These are phyloP conservation scores for Mortierella claussenii DNA, from an alignment of 192 early-diverging fungal genomes.

Conservation along the genomic window DNA sequence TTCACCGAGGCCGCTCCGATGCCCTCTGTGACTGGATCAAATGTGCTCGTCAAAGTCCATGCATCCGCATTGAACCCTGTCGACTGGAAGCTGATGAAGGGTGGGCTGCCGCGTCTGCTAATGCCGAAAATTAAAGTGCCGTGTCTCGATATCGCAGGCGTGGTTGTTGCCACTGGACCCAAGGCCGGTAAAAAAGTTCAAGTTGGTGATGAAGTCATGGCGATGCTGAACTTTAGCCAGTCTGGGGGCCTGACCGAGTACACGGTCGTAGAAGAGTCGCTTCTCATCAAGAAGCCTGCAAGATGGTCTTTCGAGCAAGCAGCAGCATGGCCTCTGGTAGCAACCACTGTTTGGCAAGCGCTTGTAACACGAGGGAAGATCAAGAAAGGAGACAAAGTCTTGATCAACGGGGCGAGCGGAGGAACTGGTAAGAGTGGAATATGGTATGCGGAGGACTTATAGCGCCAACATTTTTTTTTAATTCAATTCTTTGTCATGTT, in stretches of 20 bases:
- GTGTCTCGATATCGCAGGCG: slow-evolving; percentile 35
- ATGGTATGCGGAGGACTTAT: too few relatives aligned
- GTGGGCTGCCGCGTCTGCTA: slow-evolving; percentile 7
- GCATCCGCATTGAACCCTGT: slow-evolving; percentile 52
- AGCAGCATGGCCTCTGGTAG: slow-evolving; percentile 39
- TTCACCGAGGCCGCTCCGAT: slow-evolving; percentile 17
- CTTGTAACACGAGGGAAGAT: slow-evolving; percentile 16
- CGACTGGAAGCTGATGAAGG: slow-evolving; percentile 53
- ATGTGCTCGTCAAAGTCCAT: slow-evolving; percentile 48
- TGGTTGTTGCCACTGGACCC: slow-evolving; percentile 34
- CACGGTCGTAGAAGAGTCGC: slow-evolving; percentile 11
- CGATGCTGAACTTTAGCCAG: slow-evolving; percentile 15
- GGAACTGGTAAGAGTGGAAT: slow-evolving; percentile 52
- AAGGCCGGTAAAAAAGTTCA: slow-evolving; percentile 24
- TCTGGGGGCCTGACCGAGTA: slow-evolving; percentile 34
- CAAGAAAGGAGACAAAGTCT: slow-evolving; percentile 50
- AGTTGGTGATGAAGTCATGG: slow-evolving; percentile 51
- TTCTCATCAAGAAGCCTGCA: slow-evolving; percentile 18
- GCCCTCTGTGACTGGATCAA: slow-evolving; percentile 10
- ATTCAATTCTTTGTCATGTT: too few relatives aligned
- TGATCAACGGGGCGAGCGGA: slow-evolving; percentile 64
- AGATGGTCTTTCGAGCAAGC: slow-evolving; percentile 33
- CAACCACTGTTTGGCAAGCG: slow-evolving; percentile 29
- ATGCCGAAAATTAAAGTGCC: slow-evolving; percentile 35
- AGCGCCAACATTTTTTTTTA: too few relatives aligned